A percentile compares a stretch with the other conserved stretches of the same genome.
Conservation (phyloP, 805 yeast species). For the Maudiozyma barnettii region DNA sequence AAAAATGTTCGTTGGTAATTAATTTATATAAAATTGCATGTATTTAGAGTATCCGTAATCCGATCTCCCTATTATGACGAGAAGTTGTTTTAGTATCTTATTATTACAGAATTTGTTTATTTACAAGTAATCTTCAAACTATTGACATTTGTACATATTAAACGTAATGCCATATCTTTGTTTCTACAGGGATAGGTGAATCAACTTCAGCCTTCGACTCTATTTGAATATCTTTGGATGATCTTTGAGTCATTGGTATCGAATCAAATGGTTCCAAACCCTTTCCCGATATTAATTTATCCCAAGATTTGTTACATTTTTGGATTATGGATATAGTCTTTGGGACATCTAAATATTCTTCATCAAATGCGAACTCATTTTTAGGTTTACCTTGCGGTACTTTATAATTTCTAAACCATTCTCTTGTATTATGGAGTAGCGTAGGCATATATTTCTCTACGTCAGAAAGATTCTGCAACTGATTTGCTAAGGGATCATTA, state of each 20-base stretch:
- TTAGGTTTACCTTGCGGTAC: conserved; percentile 73
- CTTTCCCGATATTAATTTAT: conserved; percentile 37
- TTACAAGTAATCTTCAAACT: background rate
- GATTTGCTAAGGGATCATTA: conserved; percentile 53
- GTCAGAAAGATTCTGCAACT: conserved; percentile 56
- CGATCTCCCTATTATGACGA: background rate
- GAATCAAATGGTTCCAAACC: conserved; percentile 12
- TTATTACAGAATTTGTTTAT: background rate
- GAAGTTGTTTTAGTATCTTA: no score
- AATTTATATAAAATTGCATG: background rate
- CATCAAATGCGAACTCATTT: conserved; percentile 67
- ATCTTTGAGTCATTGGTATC: conserved; percentile 36
- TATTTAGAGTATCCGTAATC: no score
- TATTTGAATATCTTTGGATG: conserved; percentile 35
- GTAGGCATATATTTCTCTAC: conserved; percentile 62
- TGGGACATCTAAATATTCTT: conserved; percentile 48
- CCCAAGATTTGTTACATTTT: conserved; percentile 67
- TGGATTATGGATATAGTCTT: conserved; percentile 51
- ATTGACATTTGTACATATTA: background rate
- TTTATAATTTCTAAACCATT: conserved; percentile 80
- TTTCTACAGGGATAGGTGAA: conserved; percentile 33
- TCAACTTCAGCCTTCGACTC: conserved; percentile 11
- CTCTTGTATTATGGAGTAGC: conserved; percentile 54
- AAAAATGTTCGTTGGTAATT: conserved; percentile 26
- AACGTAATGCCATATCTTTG: conserved; percentile 30